These are phyloP conservation scores for Silene uniflora DNA, from an alignment of 148 eudicot genomes.

Conservation along the genomic window DNA sequence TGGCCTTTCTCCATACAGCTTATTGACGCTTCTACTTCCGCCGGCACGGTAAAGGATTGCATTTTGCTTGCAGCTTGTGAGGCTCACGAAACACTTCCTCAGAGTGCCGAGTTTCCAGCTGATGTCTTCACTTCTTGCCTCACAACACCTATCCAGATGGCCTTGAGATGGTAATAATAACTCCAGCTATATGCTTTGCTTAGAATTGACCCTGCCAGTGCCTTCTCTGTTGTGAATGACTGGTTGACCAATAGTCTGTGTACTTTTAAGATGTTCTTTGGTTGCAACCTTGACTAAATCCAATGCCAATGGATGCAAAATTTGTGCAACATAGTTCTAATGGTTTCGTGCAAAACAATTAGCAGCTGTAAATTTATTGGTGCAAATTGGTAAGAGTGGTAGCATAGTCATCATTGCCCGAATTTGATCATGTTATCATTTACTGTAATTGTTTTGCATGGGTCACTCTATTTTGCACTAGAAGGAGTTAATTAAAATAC, in stretches of 20 bases:
- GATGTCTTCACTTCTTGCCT: slow-evolving; percentile 97
- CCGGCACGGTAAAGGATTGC: slow-evolving; percentile 76
- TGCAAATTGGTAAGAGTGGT: background rate
- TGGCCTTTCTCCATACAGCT: slow-evolving; percentile 45
- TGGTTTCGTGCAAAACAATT: background rate
- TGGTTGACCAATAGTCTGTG: background rate
- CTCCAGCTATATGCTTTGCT: background rate
- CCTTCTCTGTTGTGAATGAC: slow-evolving; percentile 1
- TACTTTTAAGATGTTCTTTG: background rate
- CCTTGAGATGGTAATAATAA: slow-evolving; percentile 80
- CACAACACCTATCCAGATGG: slow-evolving; percentile 97
- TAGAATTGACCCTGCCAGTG: background rate
- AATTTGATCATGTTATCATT: background rate
- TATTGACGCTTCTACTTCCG: slow-evolving; percentile 53
- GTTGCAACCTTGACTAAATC: background rate
- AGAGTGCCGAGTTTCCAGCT: slow-evolving; percentile 95
- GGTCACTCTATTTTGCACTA: background rate
- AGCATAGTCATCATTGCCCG: background rate
- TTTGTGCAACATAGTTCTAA: background rate
- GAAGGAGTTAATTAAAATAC: background rate
- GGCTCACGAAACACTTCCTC: slow-evolving; percentile 93
- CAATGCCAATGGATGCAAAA: background rate
- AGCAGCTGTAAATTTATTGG: background rate
- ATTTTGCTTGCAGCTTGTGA: slow-evolving; percentile 96
- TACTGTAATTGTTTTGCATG: background rate